Evolutionary conservation across 768 basidiomycete genomes (phyloP).

Genomic region (Strobilomyces dryophilus): DNA sequence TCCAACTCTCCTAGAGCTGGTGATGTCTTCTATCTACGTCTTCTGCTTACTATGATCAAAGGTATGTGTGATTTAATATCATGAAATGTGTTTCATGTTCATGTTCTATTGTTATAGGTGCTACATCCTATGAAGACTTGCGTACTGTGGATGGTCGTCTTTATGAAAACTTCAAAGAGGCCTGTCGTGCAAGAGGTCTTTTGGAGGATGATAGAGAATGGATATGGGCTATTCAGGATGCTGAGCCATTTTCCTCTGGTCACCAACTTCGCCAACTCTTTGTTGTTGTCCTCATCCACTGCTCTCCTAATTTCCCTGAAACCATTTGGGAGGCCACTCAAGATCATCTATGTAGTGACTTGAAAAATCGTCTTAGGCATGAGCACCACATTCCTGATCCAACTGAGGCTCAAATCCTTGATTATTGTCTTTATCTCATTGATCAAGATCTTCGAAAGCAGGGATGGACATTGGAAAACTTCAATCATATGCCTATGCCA

Average conservation of each 20-base stretch:
- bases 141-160: slow-evolving; percentile 3
- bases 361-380: neutral
- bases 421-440: neutral
- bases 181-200: slow-evolving; percentile 38
- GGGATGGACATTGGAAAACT: neutral
- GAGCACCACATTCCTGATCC: neutral
- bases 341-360: slow-evolving; percentile 6
- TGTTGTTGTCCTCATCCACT: neutral
- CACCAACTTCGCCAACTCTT: neutral
- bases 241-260: slow-evolving; percentile 7
- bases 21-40: neutral
- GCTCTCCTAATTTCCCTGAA: slow-evolving; percentile 9
- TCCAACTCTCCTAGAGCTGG: neutral
- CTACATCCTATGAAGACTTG: slow-evolving; percentile 7
- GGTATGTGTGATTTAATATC: too few relatives aligned
- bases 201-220: slow-evolving; percentile 49
- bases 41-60: neutral
- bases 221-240: slow-evolving; percentile 39
- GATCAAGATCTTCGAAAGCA: neutral
- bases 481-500: neutral
- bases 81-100: neutral
- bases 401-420: neutral
- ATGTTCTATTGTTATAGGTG: neutral
- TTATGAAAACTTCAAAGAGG: slow-evolving; percentile 34
- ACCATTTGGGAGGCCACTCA: neutral